Percentiles rank a stretch among this genome's conserved stretches.
Conservation (phyloP, 805 yeast genomes). For the Barnettozyma sucrosica region DNA sequence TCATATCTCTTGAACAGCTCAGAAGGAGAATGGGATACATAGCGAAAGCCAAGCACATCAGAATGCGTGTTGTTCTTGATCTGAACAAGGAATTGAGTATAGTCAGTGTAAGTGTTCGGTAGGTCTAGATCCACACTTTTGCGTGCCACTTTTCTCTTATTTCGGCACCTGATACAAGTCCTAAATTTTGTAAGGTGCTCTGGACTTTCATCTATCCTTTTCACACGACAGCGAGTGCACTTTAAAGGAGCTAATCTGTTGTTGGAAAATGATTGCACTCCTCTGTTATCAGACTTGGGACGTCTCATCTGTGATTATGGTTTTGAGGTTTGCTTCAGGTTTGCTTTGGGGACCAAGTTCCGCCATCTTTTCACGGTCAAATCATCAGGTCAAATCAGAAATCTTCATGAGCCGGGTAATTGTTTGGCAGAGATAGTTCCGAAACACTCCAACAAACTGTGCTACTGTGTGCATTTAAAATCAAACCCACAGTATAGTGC, state of each 20-base stretch:
- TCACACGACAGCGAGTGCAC: conserved; percentile 40
- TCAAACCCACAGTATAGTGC: background rate
- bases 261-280: conserved; percentile 1
- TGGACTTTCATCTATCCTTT: conserved; percentile 29
- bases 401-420: background rate
- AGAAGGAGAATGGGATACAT: conserved; percentile 28
- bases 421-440: background rate
- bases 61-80: conserved; percentile 30
- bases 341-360: background rate
- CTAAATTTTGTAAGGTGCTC: conserved; percentile 33
- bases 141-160: conserved; percentile 32
- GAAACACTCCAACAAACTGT: background rate
- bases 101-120: conserved; percentile 30
- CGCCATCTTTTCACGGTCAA: conserved; percentile 8
- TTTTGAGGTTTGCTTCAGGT: background rate
- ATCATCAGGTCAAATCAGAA: background rate
- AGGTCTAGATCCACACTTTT: conserved; percentile 7
- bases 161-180: conserved; percentile 37
- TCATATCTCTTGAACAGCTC: conserved; percentile 30
- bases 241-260: conserved; percentile 22
- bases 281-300: background rate
- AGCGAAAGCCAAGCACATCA: conserved; percentile 34
- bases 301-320: background rate
- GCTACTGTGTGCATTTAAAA: too few species aligned
- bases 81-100: conserved; percentile 28